Evolutionary conservation across 2,329 filamentous ascomycete species (phyloP).

Genomic region (Colletotrichum cordylinicola): DNA sequence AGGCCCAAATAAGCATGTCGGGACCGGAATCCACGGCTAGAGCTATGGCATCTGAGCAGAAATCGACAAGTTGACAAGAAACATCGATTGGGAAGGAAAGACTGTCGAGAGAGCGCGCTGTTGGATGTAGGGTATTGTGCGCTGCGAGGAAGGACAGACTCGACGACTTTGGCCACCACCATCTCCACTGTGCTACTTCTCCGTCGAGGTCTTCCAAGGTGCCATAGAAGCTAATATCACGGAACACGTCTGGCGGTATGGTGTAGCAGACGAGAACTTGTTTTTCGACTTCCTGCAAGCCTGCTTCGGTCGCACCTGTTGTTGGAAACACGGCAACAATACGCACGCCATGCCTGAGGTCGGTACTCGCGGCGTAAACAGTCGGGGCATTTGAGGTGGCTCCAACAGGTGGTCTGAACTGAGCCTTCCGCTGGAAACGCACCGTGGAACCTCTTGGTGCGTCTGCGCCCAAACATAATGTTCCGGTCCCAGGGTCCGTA

Average conservation of each 20-base stretch:
- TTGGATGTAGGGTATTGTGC: neutral
- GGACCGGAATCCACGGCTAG: conserved; percentile 36
- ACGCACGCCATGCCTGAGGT: conserved; percentile 62
- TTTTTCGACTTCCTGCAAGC: conserved; percentile 9
- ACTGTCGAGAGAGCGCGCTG: conserved; percentile 15
- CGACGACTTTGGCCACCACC: conserved; percentile 16
- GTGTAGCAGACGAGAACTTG: conserved; percentile 64
- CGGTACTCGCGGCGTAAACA: conserved; percentile 61
- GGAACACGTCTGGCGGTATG: conserved; percentile 62
- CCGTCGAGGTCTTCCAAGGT: conserved; percentile 4
- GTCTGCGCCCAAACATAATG: conserved; percentile 67
- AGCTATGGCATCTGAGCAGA: conserved; percentile 35
- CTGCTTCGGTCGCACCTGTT: neutral
- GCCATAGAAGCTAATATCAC: conserved; percentile 31
- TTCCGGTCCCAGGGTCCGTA: conserved; percentile 61
- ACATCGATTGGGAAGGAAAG: conserved; percentile 31
- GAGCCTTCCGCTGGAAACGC: conserved; percentile 63
- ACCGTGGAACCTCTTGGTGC: conserved; percentile 55
- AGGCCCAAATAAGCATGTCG: conserved; percentile 40
- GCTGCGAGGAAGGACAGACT: neutral
- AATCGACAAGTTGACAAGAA: conserved; percentile 33
- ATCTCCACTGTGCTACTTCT: conserved; percentile 17
- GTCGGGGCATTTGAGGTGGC: conserved; percentile 44
- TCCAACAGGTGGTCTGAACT: conserved; percentile 46
- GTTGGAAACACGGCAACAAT: conserved; percentile 63